A percentile compares a stretch with the other conserved stretches of the same genome.
These are phyloP conservation scores for Lithospermum erythrorhizon DNA, from an alignment of 257 asterid genomes.

Conservation along the genomic window DNA sequence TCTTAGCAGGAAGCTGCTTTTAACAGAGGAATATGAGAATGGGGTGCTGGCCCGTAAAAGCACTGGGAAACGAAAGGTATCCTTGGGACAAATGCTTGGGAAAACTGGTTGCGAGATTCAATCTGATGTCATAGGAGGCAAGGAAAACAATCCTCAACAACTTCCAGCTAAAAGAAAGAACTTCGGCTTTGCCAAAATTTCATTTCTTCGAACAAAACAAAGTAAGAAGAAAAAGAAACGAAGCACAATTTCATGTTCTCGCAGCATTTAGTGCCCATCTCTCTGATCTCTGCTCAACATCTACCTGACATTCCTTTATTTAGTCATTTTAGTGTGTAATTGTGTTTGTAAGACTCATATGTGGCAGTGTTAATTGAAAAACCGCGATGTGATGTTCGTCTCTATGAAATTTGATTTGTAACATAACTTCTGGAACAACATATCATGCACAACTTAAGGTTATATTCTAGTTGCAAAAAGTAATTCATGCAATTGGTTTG, in stretches of 20 bases:
- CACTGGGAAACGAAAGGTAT: slow-evolving; percentile 46
- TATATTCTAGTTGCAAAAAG: too few species aligned
- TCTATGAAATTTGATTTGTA: too few species aligned
- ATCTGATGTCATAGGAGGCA: slow-evolving; percentile 25
- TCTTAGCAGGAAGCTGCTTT: slow-evolving; percentile 61
- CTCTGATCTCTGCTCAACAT: slow-evolving; percentile 1
- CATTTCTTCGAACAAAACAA: slow-evolving; percentile 62
- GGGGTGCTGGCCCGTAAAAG: slow-evolving; percentile 23
- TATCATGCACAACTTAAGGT: too few species aligned
- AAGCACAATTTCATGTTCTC: slow-evolving; percentile 17
- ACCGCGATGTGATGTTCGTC: background rate
- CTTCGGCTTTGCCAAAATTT: slow-evolving; percentile 57
- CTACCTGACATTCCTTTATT: background rate
- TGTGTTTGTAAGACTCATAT: background rate
- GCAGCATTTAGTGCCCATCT: slow-evolving; percentile 6
- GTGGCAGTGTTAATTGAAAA: background rate
- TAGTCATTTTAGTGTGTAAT: background rate
- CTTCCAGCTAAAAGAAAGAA: slow-evolving; percentile 68
- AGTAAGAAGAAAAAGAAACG: slow-evolving; percentile 57
- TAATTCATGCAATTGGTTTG: background rate
- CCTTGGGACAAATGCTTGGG: slow-evolving; percentile 70
- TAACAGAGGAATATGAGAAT: slow-evolving; percentile 55
- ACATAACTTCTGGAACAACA: too few species aligned
- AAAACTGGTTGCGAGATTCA: slow-evolving; percentile 22
- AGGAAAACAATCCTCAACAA: slow-evolving; percentile 31